Evolutionary conservation across 805 yeast genomes (phyloP).

Genomic region (Cyberlindnera mycetangii): DNA sequence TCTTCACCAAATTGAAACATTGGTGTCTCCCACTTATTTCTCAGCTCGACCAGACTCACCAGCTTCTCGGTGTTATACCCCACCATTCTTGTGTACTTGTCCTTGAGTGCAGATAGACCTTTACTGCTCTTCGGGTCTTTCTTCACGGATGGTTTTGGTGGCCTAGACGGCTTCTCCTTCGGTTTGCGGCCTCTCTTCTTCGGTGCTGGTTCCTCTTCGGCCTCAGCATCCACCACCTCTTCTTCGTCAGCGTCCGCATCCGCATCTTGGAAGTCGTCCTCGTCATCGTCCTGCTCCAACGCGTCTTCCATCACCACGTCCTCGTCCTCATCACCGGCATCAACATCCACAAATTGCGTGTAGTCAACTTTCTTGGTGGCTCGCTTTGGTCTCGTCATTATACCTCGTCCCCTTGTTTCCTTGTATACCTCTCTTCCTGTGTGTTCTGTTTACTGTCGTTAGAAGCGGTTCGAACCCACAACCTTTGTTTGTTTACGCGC

Average conservation of each 20-base stretch:
- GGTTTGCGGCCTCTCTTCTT: conserved; percentile 30
- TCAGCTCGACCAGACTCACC: conserved; percentile 39
- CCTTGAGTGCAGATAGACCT: conserved; percentile 38
- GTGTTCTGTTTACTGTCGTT: no score
- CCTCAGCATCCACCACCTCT: conserved; percentile 7
- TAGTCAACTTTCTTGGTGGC: conserved; percentile 8
- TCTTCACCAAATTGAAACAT: conserved; percentile 42
- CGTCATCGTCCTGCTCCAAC: conserved; percentile 27
- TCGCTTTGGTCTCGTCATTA: conserved; percentile 2
- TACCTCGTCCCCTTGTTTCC: no score
- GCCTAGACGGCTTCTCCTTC: no score
- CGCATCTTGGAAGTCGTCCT: conserved; percentile 16
- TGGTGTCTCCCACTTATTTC: conserved; percentile 48
- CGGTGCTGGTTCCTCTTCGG: conserved; percentile 4
- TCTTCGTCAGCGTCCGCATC: conserved; percentile 12
- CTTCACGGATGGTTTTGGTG: no score
- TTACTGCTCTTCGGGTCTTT: conserved; percentile 25
- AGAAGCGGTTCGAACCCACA: conserved; percentile 5
- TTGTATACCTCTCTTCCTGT: no score
- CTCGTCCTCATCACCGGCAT: conserved; percentile 8
- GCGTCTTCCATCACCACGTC: conserved; percentile 33
- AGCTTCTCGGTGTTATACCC: conserved; percentile 48
- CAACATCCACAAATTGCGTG: conserved; percentile 6
- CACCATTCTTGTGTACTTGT: conserved; percentile 41
- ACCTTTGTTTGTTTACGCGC: conserved; percentile 1